phyloP scores from a whole-genome alignment of 192 early-diverging fungal species.

The Coemansia sp. region DNA sequence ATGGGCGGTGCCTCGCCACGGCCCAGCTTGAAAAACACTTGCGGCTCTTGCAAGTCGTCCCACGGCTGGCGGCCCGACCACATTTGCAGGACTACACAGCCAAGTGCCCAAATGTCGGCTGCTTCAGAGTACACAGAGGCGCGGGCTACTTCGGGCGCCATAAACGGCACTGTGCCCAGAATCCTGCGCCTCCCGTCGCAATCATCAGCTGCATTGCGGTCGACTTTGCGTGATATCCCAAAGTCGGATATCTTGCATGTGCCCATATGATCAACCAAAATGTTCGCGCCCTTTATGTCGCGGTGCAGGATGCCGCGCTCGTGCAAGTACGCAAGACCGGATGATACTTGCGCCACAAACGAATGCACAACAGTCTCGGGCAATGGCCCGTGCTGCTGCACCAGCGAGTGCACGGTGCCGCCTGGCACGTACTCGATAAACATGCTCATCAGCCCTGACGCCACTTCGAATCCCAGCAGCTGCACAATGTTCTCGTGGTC shows the following conservation, averaged over 20 bases:
- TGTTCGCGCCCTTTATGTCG: slow-evolving; percentile 83
- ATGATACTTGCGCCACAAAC: slow-evolving; percentile 79
- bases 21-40: slow-evolving; percentile 74
- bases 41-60: slow-evolving; percentile 56
- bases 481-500: slow-evolving; percentile 93
- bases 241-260: slow-evolving; percentile 96
- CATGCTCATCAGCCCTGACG: slow-evolving; percentile 76
- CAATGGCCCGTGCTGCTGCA: slow-evolving; percentile 72
- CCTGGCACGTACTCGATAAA: slow-evolving; percentile 97
- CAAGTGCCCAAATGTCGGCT: slow-evolving; percentile 88
- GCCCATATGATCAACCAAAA: slow-evolving; percentile 75
- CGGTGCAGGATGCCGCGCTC: slow-evolving; percentile 70
- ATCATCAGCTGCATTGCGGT: neutral
- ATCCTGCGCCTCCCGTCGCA: slow-evolving; percentile 38
- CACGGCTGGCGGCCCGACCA: slow-evolving; percentile 83
- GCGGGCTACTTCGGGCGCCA: slow-evolving; percentile 93
- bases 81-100: slow-evolving; percentile 95
- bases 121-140: slow-evolving; percentile 82
- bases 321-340: slow-evolving; percentile 87
- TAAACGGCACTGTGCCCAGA: slow-evolving; percentile 84
- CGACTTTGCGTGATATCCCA: slow-evolving; percentile 80
- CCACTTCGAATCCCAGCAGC: slow-evolving; percentile 80
- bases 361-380: slow-evolving; percentile 70
- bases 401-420: slow-evolving; percentile 78
- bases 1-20: slow-evolving; percentile 80